Conservation (phyloP, 192 early-diverging fungal species). For the Coemansia sp. region DNA sequence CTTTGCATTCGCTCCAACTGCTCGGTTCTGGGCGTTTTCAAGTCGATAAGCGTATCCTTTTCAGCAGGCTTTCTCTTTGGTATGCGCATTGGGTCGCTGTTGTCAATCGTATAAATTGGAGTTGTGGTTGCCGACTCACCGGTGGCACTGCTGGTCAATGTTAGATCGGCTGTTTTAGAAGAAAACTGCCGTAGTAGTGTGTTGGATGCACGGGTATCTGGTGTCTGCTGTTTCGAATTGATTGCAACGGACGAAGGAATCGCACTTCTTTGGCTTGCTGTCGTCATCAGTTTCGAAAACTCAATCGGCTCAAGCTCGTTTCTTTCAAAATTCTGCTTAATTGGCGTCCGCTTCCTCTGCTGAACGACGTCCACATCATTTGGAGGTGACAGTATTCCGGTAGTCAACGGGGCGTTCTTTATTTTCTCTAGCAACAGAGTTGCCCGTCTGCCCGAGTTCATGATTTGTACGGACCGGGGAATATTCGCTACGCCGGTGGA, state of each 20-base stretch:
- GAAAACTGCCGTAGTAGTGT: too few species aligned
- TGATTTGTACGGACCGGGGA: slow-evolving; percentile 20
- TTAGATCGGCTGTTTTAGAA: too few species aligned
- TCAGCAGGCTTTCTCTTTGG: slow-evolving; percentile 15
- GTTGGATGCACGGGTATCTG: too few species aligned
- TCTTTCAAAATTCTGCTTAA: slow-evolving; percentile 21
- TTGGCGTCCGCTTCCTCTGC: slow-evolving; percentile 5
- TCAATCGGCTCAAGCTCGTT: slow-evolving; percentile 28
- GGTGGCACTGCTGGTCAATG: too few species aligned
- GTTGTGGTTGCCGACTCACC: too few species aligned
- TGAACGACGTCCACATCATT: not conserved
- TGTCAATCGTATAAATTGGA: too few species aligned
- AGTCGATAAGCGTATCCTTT: not conserved
- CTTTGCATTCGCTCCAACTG: slow-evolving; percentile 28
- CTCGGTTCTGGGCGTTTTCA: slow-evolving; percentile 13
- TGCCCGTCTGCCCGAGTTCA: slow-evolving; percentile 30
- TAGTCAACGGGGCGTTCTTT: slow-evolving; percentile 3
- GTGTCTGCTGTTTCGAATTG: not conserved
- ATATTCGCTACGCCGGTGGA: not conserved
- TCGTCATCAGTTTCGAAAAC: slow-evolving; percentile 19
- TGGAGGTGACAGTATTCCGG: not conserved
- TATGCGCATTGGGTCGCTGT: slow-evolving; percentile 7
- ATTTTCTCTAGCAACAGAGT: slow-evolving; percentile 30
- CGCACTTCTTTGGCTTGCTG: not conserved
- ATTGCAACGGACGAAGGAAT: not conserved